Evolutionary conservation across 2,329 filamentous ascomycete genomes (phyloP).

Genomic region (Magnaporthales sp.): DNA sequence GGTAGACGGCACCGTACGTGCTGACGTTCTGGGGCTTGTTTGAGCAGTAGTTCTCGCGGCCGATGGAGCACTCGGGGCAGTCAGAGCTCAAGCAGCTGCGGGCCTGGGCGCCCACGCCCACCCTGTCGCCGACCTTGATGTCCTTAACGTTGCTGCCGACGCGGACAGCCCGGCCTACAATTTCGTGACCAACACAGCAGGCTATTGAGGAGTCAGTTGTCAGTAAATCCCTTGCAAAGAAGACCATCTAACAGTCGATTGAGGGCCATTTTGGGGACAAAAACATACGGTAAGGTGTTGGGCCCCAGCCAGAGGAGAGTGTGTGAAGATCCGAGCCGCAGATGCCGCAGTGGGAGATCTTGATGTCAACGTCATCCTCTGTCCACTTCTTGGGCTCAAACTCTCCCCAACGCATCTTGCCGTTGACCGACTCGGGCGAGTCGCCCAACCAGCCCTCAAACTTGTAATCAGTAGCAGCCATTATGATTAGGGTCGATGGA

Average conservation of each 20-base stretch:
- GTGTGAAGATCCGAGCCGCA: slow-evolving; percentile 55
- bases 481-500: slow-evolving; percentile 7
- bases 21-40: slow-evolving; percentile 6
- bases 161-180: slow-evolving; percentile 49
- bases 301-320: slow-evolving; percentile 43
- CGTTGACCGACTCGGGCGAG: slow-evolving; percentile 29
- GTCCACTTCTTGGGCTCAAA: slow-evolving; percentile 59
- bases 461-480: slow-evolving; percentile 29
- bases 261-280: too few relatives aligned
- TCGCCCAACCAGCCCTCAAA: slow-evolving; percentile 45
- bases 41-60: slow-evolving; percentile 9
- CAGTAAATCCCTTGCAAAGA: not conserved
- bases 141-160: slow-evolving; percentile 37
- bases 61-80: slow-evolving; percentile 17
- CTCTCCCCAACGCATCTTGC: slow-evolving; percentile 45
- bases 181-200: slow-evolving; percentile 55
- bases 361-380: slow-evolving; percentile 57
- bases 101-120: slow-evolving; percentile 13
- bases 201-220: slow-evolving; percentile 10
- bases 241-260: not conserved
- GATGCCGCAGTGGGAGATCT: slow-evolving; percentile 57
- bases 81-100: slow-evolving; percentile 21
- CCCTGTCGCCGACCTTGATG: slow-evolving; percentile 22
- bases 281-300: slow-evolving; percentile 23
- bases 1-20: slow-evolving; percentile 10